A percentile compares a stretch with the other conserved stretches of the same genome.
Conservation (phyloP, 441 rosid genomes). For the Populus hybrid region DNA sequence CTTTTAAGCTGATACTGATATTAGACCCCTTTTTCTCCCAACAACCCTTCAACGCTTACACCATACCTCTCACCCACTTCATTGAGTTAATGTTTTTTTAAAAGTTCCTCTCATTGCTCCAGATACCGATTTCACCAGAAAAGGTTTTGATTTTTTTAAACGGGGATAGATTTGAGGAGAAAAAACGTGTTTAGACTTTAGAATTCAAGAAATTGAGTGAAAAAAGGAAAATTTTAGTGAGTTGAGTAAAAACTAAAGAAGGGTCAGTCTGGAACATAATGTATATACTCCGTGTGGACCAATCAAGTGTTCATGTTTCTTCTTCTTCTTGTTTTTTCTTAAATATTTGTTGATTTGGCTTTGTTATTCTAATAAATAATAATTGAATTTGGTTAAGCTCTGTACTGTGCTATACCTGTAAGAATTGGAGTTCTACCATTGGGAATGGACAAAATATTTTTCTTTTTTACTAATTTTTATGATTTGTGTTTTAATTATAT, state of each 20-base stretch:
- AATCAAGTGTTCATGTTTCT: neutral
- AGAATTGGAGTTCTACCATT: slow-evolving; percentile 9
- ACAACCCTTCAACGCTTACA: slow-evolving; percentile 28
- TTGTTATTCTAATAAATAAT: neutral
- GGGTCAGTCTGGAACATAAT: neutral
- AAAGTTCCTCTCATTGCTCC: neutral
- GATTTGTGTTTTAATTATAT: neutral
- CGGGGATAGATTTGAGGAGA: too few relatives aligned
- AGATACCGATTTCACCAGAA: neutral
- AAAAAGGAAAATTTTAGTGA: neutral
- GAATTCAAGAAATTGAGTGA: too few relatives aligned
- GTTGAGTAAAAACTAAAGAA: neutral
- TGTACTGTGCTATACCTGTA: neutral
- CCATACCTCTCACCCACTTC: slow-evolving; percentile 11
- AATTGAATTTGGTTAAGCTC: neutral
- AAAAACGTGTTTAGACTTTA: too few relatives aligned
- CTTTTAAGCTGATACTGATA: neutral
- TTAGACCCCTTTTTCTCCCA: neutral
- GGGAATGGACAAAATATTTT: neutral
- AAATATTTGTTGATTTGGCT: neutral
- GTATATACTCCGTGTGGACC: neutral
- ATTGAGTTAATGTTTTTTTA: neutral
- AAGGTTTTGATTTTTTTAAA: neutral
- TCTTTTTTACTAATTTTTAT: neutral
- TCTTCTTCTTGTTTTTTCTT: neutral